phyloP scores from a whole-genome alignment of 306 rosid genomes.

The Castanospermum australe region DNA sequence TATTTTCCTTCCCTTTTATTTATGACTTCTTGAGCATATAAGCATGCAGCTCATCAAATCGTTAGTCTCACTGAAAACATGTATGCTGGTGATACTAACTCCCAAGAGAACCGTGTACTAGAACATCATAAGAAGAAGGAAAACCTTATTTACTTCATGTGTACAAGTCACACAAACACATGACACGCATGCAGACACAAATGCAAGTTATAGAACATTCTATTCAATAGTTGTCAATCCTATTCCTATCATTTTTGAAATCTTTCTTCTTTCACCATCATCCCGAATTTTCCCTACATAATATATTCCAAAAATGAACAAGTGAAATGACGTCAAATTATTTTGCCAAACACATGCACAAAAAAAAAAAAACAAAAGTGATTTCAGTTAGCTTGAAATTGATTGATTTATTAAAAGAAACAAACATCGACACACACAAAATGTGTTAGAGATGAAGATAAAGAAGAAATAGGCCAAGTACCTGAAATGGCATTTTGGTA shows the following conservation, averaged over 20 bases:
- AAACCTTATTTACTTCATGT: constrained; percentile 1
- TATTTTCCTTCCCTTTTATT: neutral
- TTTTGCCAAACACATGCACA: neutral
- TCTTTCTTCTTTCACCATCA: neutral
- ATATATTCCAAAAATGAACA: neutral
- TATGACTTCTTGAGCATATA: neutral
- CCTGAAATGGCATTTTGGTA: constrained; percentile 80
- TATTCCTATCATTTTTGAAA: constrained; percentile 1
- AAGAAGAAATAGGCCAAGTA: constrained; percentile 25
- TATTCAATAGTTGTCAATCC: neutral
- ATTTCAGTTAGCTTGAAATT: constrained; percentile 9
- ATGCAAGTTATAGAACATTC: neutral
- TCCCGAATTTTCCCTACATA: neutral
- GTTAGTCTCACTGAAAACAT: neutral
- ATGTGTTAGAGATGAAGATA: neutral
- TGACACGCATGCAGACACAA: neutral
- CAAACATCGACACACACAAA: neutral
- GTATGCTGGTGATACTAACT: neutral
- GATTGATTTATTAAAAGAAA: neutral
- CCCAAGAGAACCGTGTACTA: constrained; percentile 21
- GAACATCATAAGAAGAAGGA: neutral
- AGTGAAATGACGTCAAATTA: constrained; percentile 1
- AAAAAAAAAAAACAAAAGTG: neutral
- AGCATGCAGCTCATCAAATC: constrained; percentile 5
- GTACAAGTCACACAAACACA: constrained; percentile 20